Percentiles rank a stretch among this genome's conserved stretches.
Evolutionary conservation across 169 alveolate genomes (phyloP).

Genomic region (Cyclospora cayetanensis): DNA sequence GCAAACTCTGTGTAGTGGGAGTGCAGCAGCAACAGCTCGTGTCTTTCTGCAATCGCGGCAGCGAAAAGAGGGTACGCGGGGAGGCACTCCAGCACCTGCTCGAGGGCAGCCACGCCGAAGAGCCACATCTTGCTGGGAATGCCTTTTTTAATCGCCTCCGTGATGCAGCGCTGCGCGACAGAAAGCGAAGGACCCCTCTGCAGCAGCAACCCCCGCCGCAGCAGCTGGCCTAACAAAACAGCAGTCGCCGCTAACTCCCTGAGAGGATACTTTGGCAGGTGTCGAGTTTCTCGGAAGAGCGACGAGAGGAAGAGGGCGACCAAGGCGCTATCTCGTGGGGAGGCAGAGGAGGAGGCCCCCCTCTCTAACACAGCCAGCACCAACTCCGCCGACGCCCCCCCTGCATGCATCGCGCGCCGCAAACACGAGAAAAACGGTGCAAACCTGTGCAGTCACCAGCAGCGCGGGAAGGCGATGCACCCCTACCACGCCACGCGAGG

Average conservation of each 20-base stretch:
- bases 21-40: slow-evolving; percentile 51
- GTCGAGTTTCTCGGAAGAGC: slow-evolving; percentile 78
- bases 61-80: slow-evolving; percentile 48
- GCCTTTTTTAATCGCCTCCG: slow-evolving; percentile 77
- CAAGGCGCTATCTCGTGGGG: background rate
- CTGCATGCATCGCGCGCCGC: background rate
- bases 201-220: slow-evolving; percentile 71
- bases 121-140: slow-evolving; percentile 76
- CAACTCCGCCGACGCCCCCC: background rate
- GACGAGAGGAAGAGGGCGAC: slow-evolving; percentile 53
- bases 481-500: too few relatives aligned
- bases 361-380: slow-evolving; percentile 7
- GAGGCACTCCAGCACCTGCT: slow-evolving; percentile 70
- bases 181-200: slow-evolving; percentile 68
- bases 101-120: slow-evolving; percentile 80
- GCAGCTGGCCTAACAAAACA: slow-evolving; percentile 77
- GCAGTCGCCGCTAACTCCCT: slow-evolving; percentile 77
- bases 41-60: slow-evolving; percentile 43
- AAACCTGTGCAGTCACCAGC: too few relatives aligned
- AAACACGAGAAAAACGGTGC: too few relatives aligned
- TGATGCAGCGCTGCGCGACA: slow-evolving; percentile 78
- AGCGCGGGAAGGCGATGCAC: too few relatives aligned
- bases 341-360: background rate
- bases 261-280: slow-evolving; percentile 78
- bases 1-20: slow-evolving; percentile 46